Conservation (phyloP, 257 asterid genomes). For the Nicotiana paniculata region DNA sequence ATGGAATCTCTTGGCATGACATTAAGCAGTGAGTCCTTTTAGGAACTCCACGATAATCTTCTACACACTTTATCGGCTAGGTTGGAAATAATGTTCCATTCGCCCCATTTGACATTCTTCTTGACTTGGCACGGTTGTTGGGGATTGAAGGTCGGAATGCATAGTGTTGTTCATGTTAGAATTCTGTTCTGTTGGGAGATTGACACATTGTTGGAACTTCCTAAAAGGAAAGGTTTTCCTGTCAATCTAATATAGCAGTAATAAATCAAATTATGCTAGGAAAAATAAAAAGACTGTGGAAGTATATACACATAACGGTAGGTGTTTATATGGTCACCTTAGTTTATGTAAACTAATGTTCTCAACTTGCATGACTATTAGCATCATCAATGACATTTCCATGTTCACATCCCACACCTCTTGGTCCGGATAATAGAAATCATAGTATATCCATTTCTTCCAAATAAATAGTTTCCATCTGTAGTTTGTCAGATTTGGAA, state of each 20-base stretch:
- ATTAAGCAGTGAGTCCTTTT: background rate
- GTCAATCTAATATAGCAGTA: background rate
- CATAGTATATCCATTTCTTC: background rate
- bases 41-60: background rate
- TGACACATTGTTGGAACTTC: background rate
- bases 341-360: too few relatives aligned
- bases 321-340: background rate
- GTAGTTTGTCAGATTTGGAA: background rate
- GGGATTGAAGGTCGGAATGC: background rate
- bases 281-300: background rate
- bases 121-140: background rate
- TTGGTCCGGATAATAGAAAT: background rate
- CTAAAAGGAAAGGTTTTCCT: background rate
- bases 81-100: background rate
- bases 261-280: background rate
- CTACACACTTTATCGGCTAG: background rate
- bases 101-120: background rate
- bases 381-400: background rate
- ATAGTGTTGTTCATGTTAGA: background rate
- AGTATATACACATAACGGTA: too few relatives aligned
- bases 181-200: background rate
- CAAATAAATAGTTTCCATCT: background rate
- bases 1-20: background rate
- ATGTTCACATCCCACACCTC: background rate
- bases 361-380: too few relatives aligned